Conservation (phyloP, 257 asterid species). For the Primulina huaijiensis region DNA sequence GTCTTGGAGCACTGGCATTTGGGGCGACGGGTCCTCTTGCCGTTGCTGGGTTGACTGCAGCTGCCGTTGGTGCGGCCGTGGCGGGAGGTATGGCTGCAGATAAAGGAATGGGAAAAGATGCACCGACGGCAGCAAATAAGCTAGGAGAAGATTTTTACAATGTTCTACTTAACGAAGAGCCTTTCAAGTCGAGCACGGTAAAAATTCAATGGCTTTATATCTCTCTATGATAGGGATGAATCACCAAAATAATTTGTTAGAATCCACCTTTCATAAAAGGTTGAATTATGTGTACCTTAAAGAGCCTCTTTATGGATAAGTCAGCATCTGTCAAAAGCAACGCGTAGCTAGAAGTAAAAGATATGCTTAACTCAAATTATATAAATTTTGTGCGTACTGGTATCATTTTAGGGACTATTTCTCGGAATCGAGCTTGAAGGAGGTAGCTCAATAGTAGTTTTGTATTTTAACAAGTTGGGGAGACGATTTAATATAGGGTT, state of each 20-base stretch:
- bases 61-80: slow-evolving; percentile 86
- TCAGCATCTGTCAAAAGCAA: background rate
- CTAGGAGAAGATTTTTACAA: slow-evolving; percentile 87
- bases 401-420: no score
- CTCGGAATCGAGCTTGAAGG: background rate
- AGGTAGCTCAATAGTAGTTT: background rate
- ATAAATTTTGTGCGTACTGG: no score
- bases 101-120: slow-evolving; percentile 59
- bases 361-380: no score
- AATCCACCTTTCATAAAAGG: background rate
- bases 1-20: slow-evolving; percentile 70
- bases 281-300: background rate
- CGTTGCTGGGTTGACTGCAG: slow-evolving; percentile 61
- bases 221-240: no score
- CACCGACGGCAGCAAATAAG: slow-evolving; percentile 56
- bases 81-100: slow-evolving; percentile 77
- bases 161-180: slow-evolving; percentile 85
- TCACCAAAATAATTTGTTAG: no score
- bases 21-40: slow-evolving; percentile 89
- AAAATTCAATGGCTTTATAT: slow-evolving; percentile 17
- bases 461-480: no score
- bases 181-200: slow-evolving; percentile 87
- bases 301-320: background rate
- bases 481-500: no score
- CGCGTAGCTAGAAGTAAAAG: background rate